Conservation (phyloP, 1,284 basidiomycete species). For the Thelephora terrestris region DNA sequence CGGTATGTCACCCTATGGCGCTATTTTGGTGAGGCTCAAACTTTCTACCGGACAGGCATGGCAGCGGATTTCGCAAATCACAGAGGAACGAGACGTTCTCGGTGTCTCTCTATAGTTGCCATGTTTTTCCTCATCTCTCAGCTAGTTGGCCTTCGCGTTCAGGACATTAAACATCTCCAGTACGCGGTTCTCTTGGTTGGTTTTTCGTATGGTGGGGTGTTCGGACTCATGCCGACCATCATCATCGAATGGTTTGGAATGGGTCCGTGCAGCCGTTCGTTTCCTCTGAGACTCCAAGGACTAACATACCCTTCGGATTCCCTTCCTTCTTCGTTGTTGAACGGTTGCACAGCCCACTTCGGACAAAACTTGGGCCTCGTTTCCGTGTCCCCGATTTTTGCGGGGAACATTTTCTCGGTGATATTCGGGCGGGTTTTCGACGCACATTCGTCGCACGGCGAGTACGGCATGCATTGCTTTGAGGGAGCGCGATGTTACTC, state of each 20-base stretch:
- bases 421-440: constrained; percentile 78
- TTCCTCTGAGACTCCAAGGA: too few relatives aligned
- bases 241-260: too few relatives aligned
- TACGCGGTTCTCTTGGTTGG: too few relatives aligned
- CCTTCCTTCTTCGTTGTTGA: too few relatives aligned
- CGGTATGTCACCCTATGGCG: constrained; percentile 33
- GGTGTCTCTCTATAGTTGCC: not conserved
- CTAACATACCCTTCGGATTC: too few relatives aligned
- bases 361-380: constrained; percentile 87
- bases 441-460: constrained; percentile 37
- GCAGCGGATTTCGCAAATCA: constrained; percentile 65
- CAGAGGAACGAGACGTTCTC: not conserved
- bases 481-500: constrained; percentile 43
- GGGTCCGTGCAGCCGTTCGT: too few relatives aligned
- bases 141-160: too few relatives aligned
- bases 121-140: too few relatives aligned
- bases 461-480: constrained; percentile 31
- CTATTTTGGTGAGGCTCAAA: not conserved
- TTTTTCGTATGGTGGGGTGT: too few relatives aligned
- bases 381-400: constrained; percentile 66
- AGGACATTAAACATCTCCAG: too few relatives aligned
- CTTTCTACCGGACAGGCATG: constrained; percentile 33
- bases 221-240: too few relatives aligned
- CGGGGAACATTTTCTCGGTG: constrained; percentile 79
- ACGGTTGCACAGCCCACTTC: constrained; percentile 41